These are phyloP conservation scores for Tetradesmus obliquus DNA, from an alignment of 139 green algal genomes.

Conservation along the genomic window DNA sequence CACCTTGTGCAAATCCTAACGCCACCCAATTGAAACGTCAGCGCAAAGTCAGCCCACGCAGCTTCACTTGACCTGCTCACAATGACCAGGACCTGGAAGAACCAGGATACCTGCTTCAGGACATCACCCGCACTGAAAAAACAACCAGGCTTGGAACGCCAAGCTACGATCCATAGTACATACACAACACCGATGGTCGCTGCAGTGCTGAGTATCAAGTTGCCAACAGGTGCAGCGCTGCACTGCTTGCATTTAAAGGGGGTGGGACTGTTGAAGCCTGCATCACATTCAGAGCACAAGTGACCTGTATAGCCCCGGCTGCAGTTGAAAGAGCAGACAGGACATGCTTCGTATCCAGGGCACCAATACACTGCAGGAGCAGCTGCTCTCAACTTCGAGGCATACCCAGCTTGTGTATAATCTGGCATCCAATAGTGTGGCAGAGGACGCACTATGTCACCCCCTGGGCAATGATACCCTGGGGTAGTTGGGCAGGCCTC, in stretches of 20 bases:
- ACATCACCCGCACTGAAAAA: neutral
- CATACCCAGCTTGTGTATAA: neutral
- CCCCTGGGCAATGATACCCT: neutral
- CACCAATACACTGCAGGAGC: neutral
- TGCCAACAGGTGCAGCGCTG: neutral
- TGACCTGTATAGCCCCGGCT: neutral
- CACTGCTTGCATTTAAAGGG: neutral
- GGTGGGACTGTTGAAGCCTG: neutral
- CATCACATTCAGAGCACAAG: neutral
- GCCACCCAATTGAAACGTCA: neutral
- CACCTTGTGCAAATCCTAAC: neutral
- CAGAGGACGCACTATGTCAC: neutral
- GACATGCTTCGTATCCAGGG: neutral
- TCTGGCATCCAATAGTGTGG: neutral
- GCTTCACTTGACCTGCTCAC: neutral
- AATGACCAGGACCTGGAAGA: neutral
- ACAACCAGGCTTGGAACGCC: neutral
- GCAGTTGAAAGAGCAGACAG: neutral
- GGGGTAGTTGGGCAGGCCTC: neutral
- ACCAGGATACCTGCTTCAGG: neutral
- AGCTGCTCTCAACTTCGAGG: neutral
- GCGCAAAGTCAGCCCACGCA: neutral
- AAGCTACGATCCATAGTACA: neutral
- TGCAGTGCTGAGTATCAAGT: neutral
- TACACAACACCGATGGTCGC: neutral